A percentile compares a stretch with the other conserved stretches of the same genome.
These are phyloP conservation scores for Aspergillus hiratsukae DNA, from an alignment of 2,329 filamentous ascomycete species.

Conservation along the genomic window DNA sequence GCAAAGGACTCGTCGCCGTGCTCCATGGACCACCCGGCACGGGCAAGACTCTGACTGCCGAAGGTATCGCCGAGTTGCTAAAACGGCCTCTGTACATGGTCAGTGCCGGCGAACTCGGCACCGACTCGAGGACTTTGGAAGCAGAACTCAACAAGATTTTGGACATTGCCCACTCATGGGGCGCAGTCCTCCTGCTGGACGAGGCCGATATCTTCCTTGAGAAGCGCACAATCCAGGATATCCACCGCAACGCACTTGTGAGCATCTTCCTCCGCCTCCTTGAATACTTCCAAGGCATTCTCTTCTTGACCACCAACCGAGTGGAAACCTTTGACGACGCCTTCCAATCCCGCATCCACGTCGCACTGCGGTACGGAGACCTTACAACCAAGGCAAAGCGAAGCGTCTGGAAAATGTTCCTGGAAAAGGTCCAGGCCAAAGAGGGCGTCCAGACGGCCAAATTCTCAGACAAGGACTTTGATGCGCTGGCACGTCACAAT, in stretches of 20 bases:
- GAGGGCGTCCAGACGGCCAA: constrained; percentile 51
- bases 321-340: constrained; percentile 85
- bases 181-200: constrained; percentile 77
- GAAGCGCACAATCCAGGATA: constrained; percentile 75
- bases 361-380: constrained; percentile 75
- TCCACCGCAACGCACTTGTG: constrained; percentile 79
- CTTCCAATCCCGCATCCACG: constrained; percentile 82
- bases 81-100: constrained; percentile 80
- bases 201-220: constrained; percentile 84
- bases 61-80: constrained; percentile 78
- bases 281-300: constrained; percentile 87
- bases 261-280: constrained; percentile 81
- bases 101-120: constrained; percentile 75
- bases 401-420: constrained; percentile 78
- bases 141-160: constrained; percentile 75
- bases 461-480: constrained; percentile 60
- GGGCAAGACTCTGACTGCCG: constrained; percentile 82
- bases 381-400: constrained; percentile 68
- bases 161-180: constrained; percentile 81
- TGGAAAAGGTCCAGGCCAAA: constrained; percentile 65
- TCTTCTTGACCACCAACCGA: constrained; percentile 85
- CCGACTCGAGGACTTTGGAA: constrained; percentile 69
- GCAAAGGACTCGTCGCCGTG: constrained; percentile 76
- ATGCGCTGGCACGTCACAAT: constrained; percentile 61
- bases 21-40: constrained; percentile 83